Evolutionary conservation across 208 protist genomes (phyloP), one percentile per base, ranked within the genome.

Genomic region (Kentomonas sorsogonicus): DNA sequence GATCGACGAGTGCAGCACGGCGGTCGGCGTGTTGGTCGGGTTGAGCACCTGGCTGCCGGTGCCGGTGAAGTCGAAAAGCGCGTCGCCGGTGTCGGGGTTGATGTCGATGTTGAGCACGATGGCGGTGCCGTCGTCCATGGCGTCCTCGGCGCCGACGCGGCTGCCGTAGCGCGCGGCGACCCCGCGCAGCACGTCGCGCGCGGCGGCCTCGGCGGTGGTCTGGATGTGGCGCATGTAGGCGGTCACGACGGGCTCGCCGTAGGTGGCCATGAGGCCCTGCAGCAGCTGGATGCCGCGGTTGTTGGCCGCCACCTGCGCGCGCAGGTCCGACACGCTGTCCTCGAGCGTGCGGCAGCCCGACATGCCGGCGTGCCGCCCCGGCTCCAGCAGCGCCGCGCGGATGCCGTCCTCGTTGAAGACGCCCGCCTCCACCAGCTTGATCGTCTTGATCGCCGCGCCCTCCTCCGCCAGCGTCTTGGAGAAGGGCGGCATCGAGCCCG

Each of bases 141-240:
- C 89, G 66, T 98, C 96, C 1, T n/a, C 50, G 4, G 69, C 61
- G 44, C 34, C 22, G 11, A 96, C 53, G 13, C 40, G 25, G 46
- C 39, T 54, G 16, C 66, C 69, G 36, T 77, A 75, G 29, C 55
- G 50, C 22, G 55, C 67, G 18, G 81, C 69, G 47, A 93, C 59
- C 46, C 57, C 57, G 51, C 72, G 63, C 7, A 98, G 75, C 79
- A 97, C 96, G 22, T 89, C 74, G 27, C 86, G 65, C 10, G 98
- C 93, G 1, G 93, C 89, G 20, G 72, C 36, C 60, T 97, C 95
- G 3, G 96, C 95, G 64, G 91, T 85, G 27, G 88, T 66, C 53
- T 95, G 93, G 47, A 97, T 86, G 71, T 97, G 85, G n/a, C 58
- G 27, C 95, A 98, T 98, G 75, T 98, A 98, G 1, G 85, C 93